Conservation (phyloP, 495 filamentous ascomycete genomes). For the Podospora pseudopauciseta region DNA sequence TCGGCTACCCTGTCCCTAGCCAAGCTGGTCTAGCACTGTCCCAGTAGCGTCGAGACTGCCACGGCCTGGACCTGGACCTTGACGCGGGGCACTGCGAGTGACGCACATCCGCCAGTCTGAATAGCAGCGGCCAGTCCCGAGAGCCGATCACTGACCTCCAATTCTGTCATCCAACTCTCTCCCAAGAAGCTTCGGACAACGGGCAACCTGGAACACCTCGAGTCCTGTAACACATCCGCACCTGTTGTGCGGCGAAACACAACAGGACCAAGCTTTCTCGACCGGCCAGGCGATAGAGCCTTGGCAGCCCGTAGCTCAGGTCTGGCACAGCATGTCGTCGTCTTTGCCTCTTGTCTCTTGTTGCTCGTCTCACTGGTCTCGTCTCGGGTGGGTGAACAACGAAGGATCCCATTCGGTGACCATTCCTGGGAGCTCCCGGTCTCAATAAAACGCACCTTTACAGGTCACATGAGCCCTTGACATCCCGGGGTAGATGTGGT, state of each 20-base stretch:
- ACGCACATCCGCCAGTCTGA: constrained; percentile 6
- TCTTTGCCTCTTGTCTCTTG: background rate
- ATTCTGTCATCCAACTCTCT: background rate
- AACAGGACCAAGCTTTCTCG: constrained; percentile 32
- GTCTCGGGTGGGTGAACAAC: background rate
- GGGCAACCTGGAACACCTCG: background rate
- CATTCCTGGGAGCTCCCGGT: background rate
- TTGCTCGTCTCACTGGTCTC: background rate
- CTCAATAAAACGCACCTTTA: background rate
- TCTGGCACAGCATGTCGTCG: background rate
- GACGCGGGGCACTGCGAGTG: constrained; percentile 1
- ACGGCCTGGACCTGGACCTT: background rate
- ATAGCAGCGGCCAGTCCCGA: background rate
- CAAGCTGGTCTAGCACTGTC: background rate
- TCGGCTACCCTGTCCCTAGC: background rate
- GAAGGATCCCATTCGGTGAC: background rate
- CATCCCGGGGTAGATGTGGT: background rate
- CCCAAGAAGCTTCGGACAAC: background rate
- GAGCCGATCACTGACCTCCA: constrained; percentile 2
- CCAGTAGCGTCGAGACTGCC: background rate
- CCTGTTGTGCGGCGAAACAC: constrained; percentile 24
- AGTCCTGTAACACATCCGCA: constrained; percentile 8
- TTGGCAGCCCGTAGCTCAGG: constrained; percentile 21
- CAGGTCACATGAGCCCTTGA: background rate
- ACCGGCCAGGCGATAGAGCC: constrained; percentile 18